phyloP scores from a whole-genome alignment of 2,329 filamentous ascomycete species.

The Helminthosporium solani region DNA sequence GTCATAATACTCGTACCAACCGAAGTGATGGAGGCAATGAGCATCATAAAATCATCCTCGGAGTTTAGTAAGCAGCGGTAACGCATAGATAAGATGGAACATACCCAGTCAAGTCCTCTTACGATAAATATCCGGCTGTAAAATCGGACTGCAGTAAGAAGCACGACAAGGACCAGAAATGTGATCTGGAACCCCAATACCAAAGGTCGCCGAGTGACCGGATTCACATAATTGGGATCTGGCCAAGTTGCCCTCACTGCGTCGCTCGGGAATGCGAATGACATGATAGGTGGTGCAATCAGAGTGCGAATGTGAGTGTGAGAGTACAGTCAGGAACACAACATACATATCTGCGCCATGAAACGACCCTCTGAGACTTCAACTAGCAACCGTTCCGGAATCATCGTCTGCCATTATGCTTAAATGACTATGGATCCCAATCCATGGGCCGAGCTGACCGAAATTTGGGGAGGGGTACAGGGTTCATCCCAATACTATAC shows the following conservation, averaged over 20 bases:
- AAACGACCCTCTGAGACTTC: not conserved
- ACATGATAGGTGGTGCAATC: not conserved
- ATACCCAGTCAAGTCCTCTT: conserved; percentile 9
- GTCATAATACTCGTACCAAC: conserved; percentile 13
- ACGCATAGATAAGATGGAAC: not conserved
- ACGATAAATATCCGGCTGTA: conserved; percentile 19
- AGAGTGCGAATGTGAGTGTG: not conserved
- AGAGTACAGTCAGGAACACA: not conserved
- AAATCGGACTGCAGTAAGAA: conserved; percentile 19
- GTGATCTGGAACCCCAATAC: conserved; percentile 20
- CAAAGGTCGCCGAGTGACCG: conserved; percentile 19
- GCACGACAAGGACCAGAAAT: conserved; percentile 15
- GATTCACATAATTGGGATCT: conserved; percentile 26
- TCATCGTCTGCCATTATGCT: too few species aligned
- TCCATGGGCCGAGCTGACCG: too few species aligned
- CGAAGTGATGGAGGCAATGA: conserved; percentile 11
- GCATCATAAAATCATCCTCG: conserved; percentile 20
- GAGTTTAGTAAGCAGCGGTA: not conserved
- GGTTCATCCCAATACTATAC: not conserved
- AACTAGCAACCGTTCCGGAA: too few species aligned
- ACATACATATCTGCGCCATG: not conserved
- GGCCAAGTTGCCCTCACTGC: conserved; percentile 23
- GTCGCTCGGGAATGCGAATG: not conserved
- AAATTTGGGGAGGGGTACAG: not conserved
- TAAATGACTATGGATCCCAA: too few species aligned